Evolutionary conservation across 495 filamentous ascomycete genomes (phyloP).

Genomic region (Penicillium fimorum): DNA sequence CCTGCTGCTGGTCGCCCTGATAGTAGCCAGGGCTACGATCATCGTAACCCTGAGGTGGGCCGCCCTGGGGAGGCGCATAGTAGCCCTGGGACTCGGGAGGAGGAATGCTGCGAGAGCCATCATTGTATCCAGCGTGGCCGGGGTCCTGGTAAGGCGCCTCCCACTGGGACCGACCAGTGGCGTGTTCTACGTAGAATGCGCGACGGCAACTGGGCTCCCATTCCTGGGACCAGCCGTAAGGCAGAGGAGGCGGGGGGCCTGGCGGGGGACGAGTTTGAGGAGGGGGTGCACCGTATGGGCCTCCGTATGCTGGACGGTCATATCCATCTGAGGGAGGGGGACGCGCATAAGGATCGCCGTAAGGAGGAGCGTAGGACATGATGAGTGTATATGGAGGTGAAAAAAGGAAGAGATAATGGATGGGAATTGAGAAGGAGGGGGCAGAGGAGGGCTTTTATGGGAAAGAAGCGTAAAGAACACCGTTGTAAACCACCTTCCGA

Average conservation of each 20-base stretch:
- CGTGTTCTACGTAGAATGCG: constrained; percentile 59
- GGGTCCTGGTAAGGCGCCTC: constrained; percentile 42
- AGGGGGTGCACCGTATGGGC: constrained; percentile 23
- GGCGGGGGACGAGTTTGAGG: constrained; percentile 33
- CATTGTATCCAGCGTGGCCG: constrained; percentile 14
- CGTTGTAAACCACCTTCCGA: constrained; percentile 12
- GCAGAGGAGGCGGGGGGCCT: constrained; percentile 49
- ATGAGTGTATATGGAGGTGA: constrained; percentile 17
- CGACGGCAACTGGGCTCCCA: constrained; percentile 58
- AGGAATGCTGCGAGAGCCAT: constrained; percentile 26
- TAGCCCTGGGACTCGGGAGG: constrained; percentile 24
- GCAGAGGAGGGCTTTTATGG: constrained; percentile 1
- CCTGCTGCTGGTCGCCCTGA: constrained; percentile 28
- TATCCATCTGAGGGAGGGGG: constrained; percentile 20
- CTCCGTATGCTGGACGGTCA: constrained; percentile 17
- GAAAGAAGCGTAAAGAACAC: constrained; percentile 8
- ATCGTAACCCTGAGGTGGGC: constrained; percentile 18
- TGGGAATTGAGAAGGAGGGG: constrained; percentile 2
- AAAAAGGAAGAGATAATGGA: background rate
- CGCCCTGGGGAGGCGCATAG: constrained; percentile 24
- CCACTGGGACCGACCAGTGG: constrained; percentile 61
- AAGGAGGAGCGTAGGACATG: constrained; percentile 28
- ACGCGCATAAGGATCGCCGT: constrained; percentile 22
- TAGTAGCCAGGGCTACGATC: constrained; percentile 15
- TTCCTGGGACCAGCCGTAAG: constrained; percentile 57